phyloP scores from a whole-genome alignment of 768 basidiomycete species.

The Rhizopogon roseolus region DNA sequence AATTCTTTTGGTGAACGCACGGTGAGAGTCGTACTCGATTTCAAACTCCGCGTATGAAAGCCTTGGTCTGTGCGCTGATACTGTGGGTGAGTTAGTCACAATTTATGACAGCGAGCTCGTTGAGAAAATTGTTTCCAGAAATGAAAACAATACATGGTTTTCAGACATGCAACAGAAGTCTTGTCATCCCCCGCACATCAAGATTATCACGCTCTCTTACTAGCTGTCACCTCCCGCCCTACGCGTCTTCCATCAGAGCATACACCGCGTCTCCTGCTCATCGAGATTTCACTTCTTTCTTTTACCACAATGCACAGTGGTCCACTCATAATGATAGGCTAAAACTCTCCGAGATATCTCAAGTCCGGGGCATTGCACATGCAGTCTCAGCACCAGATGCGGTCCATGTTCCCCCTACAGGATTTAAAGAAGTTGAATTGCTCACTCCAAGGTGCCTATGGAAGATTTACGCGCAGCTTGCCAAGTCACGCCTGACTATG shows the following conservation, averaged over 20 bases:
- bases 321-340: slow-evolving; percentile 2
- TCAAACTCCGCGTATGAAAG: slow-evolving; percentile 25
- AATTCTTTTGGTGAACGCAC: slow-evolving; percentile 4
- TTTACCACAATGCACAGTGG: slow-evolving; percentile 63
- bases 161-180: slow-evolving; percentile 9
- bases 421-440: slow-evolving; percentile 33
- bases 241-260: background rate
- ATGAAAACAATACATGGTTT: slow-evolving; percentile 14
- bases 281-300: slow-evolving; percentile 46
- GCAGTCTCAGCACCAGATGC: slow-evolving; percentile 2
- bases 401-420: slow-evolving; percentile 11
- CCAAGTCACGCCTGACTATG: slow-evolving; percentile 79
- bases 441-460: slow-evolving; percentile 51
- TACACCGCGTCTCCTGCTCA: slow-evolving; percentile 24
- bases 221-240: background rate
- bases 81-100: slow-evolving; percentile 1
- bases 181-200: slow-evolving; percentile 8
- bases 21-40: slow-evolving; percentile 8
- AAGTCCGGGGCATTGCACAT: slow-evolving; percentile 9
- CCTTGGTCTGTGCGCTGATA: slow-evolving; percentile 9
- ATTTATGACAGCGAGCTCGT: slow-evolving; percentile 1
- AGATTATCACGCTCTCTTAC: slow-evolving; percentile 6
- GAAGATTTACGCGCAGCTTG: slow-evolving; percentile 71
- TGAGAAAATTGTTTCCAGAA: background rate
- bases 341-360: background rate